Percentiles rank a stretch among this genome's conserved stretches.
Conservation (phyloP, 176 grass and related monocot species). For the Carex myosuroides region DNA sequence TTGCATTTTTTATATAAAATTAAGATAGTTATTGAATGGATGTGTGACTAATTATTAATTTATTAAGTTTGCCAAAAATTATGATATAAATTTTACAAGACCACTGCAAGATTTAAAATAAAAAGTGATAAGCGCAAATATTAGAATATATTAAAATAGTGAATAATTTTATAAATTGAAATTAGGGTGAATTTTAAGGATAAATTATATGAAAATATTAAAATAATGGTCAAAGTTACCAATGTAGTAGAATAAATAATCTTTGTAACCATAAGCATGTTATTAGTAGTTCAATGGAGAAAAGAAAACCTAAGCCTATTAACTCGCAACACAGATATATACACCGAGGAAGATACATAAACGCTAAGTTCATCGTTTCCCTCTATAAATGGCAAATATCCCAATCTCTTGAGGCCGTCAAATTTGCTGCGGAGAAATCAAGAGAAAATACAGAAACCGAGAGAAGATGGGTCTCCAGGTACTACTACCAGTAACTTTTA, state of each 20-base stretch:
- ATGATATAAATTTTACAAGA: too few species aligned
- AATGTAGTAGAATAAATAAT: background rate
- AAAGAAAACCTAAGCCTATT: background rate
- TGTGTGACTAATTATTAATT: too few species aligned
- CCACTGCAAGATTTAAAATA: too few species aligned
- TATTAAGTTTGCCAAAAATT: too few species aligned
- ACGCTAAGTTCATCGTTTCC: background rate
- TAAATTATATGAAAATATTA: background rate
- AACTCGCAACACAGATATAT: background rate
- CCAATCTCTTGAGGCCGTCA: background rate
- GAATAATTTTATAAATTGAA: background rate
- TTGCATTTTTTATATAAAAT: too few species aligned
- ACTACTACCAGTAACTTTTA: background rate
- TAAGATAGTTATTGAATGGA: too few species aligned
- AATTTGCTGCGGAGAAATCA: slow-evolving; percentile 4
- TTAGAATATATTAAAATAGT: too few species aligned
- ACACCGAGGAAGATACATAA: background rate
- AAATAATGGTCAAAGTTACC: background rate
- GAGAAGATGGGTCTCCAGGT: slow-evolving; percentile 23
- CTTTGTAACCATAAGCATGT: too few species aligned
- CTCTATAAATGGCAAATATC: slow-evolving; percentile 5
- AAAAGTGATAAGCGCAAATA: too few species aligned
- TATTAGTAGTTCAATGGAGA: background rate
- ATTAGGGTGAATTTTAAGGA: background rate
- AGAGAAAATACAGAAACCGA: slow-evolving; percentile 7